Percentiles rank a stretch among this genome's conserved stretches.
Conservation (phyloP, 768 basidiomycete species). For the Flagelloscypha sp. region DNA sequence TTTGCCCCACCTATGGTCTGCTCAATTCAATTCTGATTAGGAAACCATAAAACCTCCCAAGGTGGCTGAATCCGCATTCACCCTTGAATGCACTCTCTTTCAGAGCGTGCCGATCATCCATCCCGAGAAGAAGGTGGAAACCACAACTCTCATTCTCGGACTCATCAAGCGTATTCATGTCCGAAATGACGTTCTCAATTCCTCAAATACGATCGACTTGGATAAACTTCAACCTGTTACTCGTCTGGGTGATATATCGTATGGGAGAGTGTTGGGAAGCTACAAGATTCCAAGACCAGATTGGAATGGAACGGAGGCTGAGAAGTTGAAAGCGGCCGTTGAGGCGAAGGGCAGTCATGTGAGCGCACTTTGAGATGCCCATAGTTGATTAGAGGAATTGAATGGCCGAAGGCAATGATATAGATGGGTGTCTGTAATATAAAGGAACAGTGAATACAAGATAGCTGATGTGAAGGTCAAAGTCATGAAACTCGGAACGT, state of each 20-base stretch:
- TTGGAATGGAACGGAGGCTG: no score
- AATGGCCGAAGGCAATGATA: no score
- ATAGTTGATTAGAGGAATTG: no score
- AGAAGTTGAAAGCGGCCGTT: no score
- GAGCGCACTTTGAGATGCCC: no score
- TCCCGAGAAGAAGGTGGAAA: constrained; percentile 25
- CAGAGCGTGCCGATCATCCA: constrained; percentile 31
- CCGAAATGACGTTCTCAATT: constrained; percentile 36
- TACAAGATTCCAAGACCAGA: no score
- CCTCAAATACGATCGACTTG: constrained; percentile 37
- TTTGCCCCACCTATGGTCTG: constrained; percentile 3
- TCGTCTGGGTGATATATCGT: constrained; percentile 49
- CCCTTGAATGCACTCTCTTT: constrained; percentile 54
- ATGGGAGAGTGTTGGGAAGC: no score
- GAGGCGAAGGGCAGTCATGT: no score
- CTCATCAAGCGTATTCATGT: constrained; percentile 47
- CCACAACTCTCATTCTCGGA: constrained; percentile 43
- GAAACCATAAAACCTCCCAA: constrained; percentile 39
- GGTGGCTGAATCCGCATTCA: constrained; percentile 50
- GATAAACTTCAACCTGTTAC: constrained; percentile 40
- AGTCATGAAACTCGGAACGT: no score
- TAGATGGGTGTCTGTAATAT: no score
- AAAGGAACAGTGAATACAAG: no score
- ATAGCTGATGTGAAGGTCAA: no score
- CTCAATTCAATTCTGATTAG: constrained; percentile 23